Base-by-base conservation (phyloP, 1,139 yeast genomes). In the Candida sp. region DNA sequence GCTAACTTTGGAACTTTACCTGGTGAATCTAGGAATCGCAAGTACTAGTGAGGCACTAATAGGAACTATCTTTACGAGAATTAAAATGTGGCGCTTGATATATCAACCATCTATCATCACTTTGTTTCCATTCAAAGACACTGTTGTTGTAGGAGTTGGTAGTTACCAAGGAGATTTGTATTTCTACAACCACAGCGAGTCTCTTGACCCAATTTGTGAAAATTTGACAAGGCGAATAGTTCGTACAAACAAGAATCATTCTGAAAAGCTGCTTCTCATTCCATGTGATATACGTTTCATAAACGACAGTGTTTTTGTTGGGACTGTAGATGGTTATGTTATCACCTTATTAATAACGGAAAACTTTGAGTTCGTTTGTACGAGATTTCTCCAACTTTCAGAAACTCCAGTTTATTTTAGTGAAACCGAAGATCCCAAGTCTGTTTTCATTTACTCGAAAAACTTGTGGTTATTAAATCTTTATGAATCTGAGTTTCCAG, bases 401-500 rank as follows among this genome's bases (percentile, higher is more conserved):
- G 43, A 9, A 15, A 11, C 37, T 11, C 40, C 43, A 4, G n/a
- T 41, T 15, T 22, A 21, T 32, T 36, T 29, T 41, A 9, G 38
- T 36, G 23, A 7, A 8, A 6, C 25, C 4, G 30, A 38, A 3
- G 61, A 62, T 39, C 40, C 44, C 0, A 51, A 56, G 9, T 30
- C 27, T 22, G 49, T 69, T 1, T 55, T 64, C 22, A 56, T 75
- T 1, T 47, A 58, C 6, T 64, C 77, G 15, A 68, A 70, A 39
- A 56, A 60, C 12, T 41, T 70, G 3, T 81, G 83, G 82, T 58
- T 69, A 23, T 46, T 79, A 4, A 68, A 75, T 44, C 45, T 63
- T 5, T 55, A 57, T 9, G 58, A 54, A 2, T 63, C 70, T 0
- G 45, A 43, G 2, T 66, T 50, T 39, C 83, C 85, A 0, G 53